Percentiles rank a stretch among this genome's conserved stretches.
phyloP scores from a whole-genome alignment of 148 eudicot species.

The Nepenthes gracilis region DNA sequence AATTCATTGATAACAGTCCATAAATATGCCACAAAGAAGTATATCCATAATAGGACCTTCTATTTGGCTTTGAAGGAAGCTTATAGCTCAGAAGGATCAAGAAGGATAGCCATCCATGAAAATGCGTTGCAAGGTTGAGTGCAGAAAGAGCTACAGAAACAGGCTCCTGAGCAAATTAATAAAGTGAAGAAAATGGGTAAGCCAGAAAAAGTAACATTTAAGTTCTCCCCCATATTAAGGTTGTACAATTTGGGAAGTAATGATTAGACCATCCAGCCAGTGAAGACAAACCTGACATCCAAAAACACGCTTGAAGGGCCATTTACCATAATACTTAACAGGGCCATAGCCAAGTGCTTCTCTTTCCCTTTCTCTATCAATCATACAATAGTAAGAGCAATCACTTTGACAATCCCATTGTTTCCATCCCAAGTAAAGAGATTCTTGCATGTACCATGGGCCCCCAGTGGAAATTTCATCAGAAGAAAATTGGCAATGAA shows the following conservation, averaged over 20 bases:
- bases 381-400: slow-evolving; percentile 83
- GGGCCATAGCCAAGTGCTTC: slow-evolving; percentile 48
- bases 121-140: slow-evolving; percentile 78
- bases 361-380: slow-evolving; percentile 53
- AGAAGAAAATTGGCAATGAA: slow-evolving; percentile 41
- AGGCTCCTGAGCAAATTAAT: slow-evolving; percentile 56
- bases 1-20: slow-evolving; percentile 52
- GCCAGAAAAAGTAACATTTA: slow-evolving; percentile 1
- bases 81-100: slow-evolving; percentile 37
- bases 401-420: slow-evolving; percentile 63
- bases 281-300: slow-evolving; percentile 63
- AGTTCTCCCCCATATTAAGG: neutral
- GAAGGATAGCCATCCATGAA: slow-evolving; percentile 77
- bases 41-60: slow-evolving; percentile 51
- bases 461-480: slow-evolving; percentile 28
- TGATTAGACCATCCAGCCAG: neutral
- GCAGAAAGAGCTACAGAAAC: slow-evolving; percentile 68
- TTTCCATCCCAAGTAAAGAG: slow-evolving; percentile 54
- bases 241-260: neutral
- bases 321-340: slow-evolving; percentile 87
- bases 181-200: slow-evolving; percentile 14
- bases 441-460: slow-evolving; percentile 56
- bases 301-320: slow-evolving; percentile 69
- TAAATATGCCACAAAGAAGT: slow-evolving; percentile 60
- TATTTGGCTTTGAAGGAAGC: slow-evolving; percentile 50